phyloP scores from a whole-genome alignment of 208 protist species.

The Herpetomonas samuelpessoai region DNA sequence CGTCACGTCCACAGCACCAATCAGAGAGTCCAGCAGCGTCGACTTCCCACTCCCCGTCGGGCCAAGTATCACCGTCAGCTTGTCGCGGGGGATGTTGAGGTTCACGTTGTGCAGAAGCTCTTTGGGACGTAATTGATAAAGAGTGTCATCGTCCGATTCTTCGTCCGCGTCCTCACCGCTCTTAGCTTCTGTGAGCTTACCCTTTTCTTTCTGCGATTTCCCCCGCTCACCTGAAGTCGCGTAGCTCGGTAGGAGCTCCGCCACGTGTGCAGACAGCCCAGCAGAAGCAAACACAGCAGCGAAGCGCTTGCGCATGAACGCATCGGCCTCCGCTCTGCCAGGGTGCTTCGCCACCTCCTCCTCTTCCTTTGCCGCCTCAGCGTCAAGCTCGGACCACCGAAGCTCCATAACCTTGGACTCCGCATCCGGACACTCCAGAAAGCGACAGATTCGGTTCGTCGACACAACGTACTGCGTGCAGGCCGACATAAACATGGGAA shows the following conservation, averaged over 20 bases:
- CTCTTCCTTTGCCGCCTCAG: conserved; percentile 2
- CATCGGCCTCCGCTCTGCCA: neutral
- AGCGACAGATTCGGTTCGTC: conserved; percentile 52
- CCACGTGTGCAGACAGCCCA: too few species aligned
- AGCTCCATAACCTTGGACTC: conserved; percentile 9
- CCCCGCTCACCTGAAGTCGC: too few species aligned
- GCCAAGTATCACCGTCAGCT: conserved; percentile 58
- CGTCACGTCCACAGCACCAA: conserved; percentile 35
- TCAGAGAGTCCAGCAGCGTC: conserved; percentile 47
- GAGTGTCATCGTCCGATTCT: conserved; percentile 9
- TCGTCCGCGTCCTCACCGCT: too few species aligned
- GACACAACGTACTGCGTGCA: conserved; percentile 78
- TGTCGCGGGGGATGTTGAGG: conserved; percentile 22
- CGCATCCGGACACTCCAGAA: conserved; percentile 54
- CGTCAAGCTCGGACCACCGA: too few species aligned
- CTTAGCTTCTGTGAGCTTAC: conserved; percentile 16
- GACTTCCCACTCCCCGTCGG: conserved; percentile 79
- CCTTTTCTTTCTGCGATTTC: too few species aligned
- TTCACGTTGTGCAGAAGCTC: conserved; percentile 40
- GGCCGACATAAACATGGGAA: conserved; percentile 68
- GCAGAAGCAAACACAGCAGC: too few species aligned
- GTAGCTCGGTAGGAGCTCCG: too few species aligned
- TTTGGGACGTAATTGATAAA: conserved; percentile 35
- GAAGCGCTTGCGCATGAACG: too few species aligned
- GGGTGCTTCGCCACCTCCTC: neutral